Evolutionary conservation across 1,284 basidiomycete species (phyloP).

Genomic region (Ceratobasidium sp.): DNA sequence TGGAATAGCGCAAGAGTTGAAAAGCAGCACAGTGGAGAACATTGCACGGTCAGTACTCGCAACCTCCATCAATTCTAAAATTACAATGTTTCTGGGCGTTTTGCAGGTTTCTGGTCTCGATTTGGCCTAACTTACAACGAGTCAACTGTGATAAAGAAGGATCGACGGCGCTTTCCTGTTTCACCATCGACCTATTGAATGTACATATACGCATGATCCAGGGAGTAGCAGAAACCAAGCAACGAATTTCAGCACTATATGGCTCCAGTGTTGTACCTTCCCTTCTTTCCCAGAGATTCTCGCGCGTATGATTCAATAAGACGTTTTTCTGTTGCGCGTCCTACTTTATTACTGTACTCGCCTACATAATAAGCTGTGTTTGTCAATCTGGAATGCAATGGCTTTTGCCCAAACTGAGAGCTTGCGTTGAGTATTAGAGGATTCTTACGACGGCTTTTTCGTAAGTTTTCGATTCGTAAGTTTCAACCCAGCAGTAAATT

Average conservation of each 20-base stretch:
- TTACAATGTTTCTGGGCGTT: not conserved
- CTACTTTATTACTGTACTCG: not conserved
- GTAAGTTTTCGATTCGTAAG: no score
- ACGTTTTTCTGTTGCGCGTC: not conserved
- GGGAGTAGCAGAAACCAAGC: slow-evolving; percentile 5
- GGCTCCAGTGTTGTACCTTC: not conserved
- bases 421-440: no score
- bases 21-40: not conserved
- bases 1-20: not conserved
- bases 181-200: not conserved
- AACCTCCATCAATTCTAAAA: no score
- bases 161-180: not conserved
- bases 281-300: not conserved
- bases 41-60: not conserved
- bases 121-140: not conserved
- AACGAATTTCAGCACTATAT: slow-evolving; percentile 1
- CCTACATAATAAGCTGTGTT: no score
- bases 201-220: not conserved
- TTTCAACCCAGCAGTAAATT: no score
- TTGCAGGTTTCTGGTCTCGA: not conserved
- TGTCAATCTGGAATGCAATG: no score
- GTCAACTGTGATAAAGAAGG: not conserved
- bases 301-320: no score
- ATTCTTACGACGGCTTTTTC: no score
- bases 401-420: no score